Evolutionary conservation across 768 basidiomycete genomes (phyloP), one percentile per base, ranked within the genome.

Genomic region (Mycena capillaripes): DNA sequence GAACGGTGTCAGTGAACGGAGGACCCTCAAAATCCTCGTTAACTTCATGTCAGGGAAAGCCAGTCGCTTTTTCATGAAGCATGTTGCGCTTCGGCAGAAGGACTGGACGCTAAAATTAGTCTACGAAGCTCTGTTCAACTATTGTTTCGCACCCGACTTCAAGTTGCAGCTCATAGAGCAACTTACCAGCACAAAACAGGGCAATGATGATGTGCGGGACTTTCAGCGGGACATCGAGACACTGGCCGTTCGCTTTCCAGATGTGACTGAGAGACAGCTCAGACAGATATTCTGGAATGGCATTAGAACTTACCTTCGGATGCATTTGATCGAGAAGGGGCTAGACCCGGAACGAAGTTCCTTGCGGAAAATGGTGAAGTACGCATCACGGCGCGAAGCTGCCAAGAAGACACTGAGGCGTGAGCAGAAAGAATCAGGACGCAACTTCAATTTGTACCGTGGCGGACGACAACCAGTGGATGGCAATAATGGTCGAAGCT

Each of bases 251-350:
- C n/a, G 65, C 10, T 66, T 66, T 27, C 65, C 52, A 6, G 65
- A 66, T 16, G 53, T 66, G 14, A 36, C 65, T 19, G 42, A 57
- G 21, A 29, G 44, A 11, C 53, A 66, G 29, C 4, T 66, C 6
- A 21, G n/a, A 16, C 53, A 66, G 42, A 66, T 66, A 29, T 66
- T 58, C 30, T 66, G 65, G 65, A 38, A 56, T 10, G 65, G 65
- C 57, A 38, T 66, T 44, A 16, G 19, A 48, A 29, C 11, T 5
- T 32, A 66, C 30, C 55, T 66, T 6, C 34, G 65, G 9, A 3
- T 66, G 42, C 40, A 66, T n/a, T 48, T 66, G 23, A 48, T 48
- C 8, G 38, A 57, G 32, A 42, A 66, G 29, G 65, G 65, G 6
- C n/a, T 66, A 9, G 30, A 32, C 25, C 65, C 65, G 23, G 65